Conservation (phyloP, 1,139 yeast species). For the Casaregolazyma lundiana region DNA sequence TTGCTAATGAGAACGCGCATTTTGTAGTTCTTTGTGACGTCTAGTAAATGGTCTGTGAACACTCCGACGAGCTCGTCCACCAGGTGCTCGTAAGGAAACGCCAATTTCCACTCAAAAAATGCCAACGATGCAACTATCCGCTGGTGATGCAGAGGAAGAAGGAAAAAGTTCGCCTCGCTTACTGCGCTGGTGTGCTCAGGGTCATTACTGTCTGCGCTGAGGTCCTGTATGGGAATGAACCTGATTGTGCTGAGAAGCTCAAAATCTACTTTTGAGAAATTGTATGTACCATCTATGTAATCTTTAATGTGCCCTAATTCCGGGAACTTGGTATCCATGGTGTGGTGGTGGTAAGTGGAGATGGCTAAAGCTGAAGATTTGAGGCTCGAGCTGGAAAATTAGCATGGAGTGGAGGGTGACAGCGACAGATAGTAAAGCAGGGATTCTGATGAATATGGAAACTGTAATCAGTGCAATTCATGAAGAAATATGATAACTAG, state of each 20-base stretch:
- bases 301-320: no score
- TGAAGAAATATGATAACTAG: no score
- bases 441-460: no score
- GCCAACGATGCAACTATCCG: conserved; percentile 51
- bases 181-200: background rate
- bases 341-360: no score
- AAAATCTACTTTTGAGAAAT: conserved; percentile 5
- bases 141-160: conserved; percentile 59
- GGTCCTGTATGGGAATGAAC: background rate
- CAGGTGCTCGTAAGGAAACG: conserved; percentile 42
- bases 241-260: conserved; percentile 11
- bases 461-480: no score
- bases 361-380: no score
- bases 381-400: no score
- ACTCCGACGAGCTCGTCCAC: conserved; percentile 44
- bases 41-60: conserved; percentile 27
- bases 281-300: no score
- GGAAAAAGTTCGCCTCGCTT: conserved; percentile 37
- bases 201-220: background rate
- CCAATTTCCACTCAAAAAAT: conserved; percentile 51
- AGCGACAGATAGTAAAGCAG: no score
- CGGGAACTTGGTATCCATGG: no score
- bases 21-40: conserved; percentile 45
- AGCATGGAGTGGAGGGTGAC: no score
- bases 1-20: conserved; percentile 51